Base-by-base conservation (phyloP, 257 asterid genomes). In the Leptodermis oblonga region DNA sequence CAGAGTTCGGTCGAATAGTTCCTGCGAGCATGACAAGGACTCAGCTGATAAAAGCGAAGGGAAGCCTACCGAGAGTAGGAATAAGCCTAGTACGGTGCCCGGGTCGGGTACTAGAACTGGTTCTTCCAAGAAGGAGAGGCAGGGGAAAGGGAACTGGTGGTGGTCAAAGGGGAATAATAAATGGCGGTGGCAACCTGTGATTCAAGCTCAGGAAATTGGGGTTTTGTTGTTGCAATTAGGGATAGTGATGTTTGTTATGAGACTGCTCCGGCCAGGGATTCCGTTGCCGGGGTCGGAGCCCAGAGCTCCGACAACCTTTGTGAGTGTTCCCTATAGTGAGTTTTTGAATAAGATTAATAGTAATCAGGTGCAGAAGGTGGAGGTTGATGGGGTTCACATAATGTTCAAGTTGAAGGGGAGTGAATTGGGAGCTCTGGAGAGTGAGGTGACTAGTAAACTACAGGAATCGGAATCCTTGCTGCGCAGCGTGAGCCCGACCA, bases 371-470 rank as follows among this genome's bases (percentile, higher is more conserved):
- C 87, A 88, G 78, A 94, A 94, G 78, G 99, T 89, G 77, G 98
- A 91, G 87, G 96, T 91, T 69, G 99, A 94, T 86, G 99, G 97
- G 54, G 96, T 92, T 53, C 93, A 91, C 77, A 85, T 94, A 53
- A 85, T 91, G 96, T 91, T 91, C 75, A 91, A 88, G 82, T 77
- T 94, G 86, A 94, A 89, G 83, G 83, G 77, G 34, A 22, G 51
- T 30, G 97, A 86, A 33, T 80, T 60, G 70, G 84, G 75, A 25
- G 74, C 48, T 42, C 25, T 46, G 72, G 98, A 89, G 79, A 75
- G 78, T 78, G 84, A 63, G 65, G 65, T 61, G 53, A 89, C 46
- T 64, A 80, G 80, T 75, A 94, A 85, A 92, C 78, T 91, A 68
- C 95, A 84, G 75, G 99, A 87, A 34, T 84, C 96, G 0, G 98